Percentiles rank a stretch among this genome's conserved stretches.
phyloP scores from a whole-genome alignment of 768 basidiomycete genomes.

The Pleurotus cornucopiae region DNA sequence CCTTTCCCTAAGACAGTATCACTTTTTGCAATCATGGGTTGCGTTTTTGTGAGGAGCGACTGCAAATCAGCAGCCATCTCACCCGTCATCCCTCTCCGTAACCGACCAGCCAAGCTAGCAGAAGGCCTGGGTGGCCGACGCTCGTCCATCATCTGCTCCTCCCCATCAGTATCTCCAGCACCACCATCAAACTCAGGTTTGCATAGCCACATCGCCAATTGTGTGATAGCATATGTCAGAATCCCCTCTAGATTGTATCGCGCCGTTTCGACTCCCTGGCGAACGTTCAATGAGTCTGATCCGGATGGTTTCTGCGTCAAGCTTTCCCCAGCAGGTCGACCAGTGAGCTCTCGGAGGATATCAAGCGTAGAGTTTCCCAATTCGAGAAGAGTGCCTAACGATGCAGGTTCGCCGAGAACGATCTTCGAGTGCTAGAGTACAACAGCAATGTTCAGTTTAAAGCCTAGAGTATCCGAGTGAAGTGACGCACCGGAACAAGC shows the following conservation, averaged over 20 bases:
- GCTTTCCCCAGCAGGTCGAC: conserved; percentile 55
- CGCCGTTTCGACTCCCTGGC: conserved; percentile 51
- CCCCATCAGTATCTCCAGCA: conserved; percentile 36
- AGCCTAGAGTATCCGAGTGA: background rate
- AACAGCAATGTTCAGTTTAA: background rate
- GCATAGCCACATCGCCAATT: conserved; percentile 74
- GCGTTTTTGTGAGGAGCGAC: conserved; percentile 59
- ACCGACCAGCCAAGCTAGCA: conserved; percentile 55
- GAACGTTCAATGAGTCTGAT: conserved; percentile 43
- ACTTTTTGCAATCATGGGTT: conserved; percentile 59
- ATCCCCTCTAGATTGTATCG: conserved; percentile 65
- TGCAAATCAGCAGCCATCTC: conserved; percentile 76
- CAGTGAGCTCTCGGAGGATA: conserved; percentile 62
- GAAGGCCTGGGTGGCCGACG: conserved; percentile 41
- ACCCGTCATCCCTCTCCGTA: conserved; percentile 74
- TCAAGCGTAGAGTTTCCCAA: conserved; percentile 76
- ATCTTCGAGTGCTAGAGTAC: conserved; percentile 74
- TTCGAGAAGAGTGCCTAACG: conserved; percentile 85
- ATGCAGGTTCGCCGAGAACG: conserved; percentile 76
- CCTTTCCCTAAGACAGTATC: conserved; percentile 41
- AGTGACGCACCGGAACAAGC: conserved; percentile 61
- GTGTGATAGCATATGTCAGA: conserved; percentile 68
- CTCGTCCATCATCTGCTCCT: conserved; percentile 33
- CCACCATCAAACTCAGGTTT: conserved; percentile 62
- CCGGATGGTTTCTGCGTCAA: conserved; percentile 32